phyloP scores from a whole-genome alignment of 495 filamentous ascomycete genomes.

The Neurospora tetrasperma region DNA sequence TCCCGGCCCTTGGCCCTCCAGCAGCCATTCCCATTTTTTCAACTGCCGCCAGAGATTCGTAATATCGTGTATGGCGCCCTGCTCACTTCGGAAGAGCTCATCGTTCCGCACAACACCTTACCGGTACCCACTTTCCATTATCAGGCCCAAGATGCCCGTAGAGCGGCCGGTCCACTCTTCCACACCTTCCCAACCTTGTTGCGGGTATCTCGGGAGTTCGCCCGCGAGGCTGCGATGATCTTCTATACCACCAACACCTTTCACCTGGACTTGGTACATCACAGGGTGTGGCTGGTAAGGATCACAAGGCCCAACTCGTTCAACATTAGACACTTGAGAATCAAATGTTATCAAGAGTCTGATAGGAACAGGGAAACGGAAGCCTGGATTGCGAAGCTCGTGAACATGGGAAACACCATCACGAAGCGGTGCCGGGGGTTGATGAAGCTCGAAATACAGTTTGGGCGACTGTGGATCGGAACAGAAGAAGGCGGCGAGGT shows the following conservation, averaged over 20 bases:
- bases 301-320: not conserved
- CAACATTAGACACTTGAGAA: not conserved
- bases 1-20: not conserved
- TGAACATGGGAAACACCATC: conserved; percentile 19
- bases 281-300: not conserved
- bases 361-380: conserved; percentile 31
- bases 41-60: conserved; percentile 2
- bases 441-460: not conserved
- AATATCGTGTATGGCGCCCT: not conserved
- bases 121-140: not conserved
- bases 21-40: not conserved
- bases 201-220: not conserved
- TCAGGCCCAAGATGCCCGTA: not conserved
- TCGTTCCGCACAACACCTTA: not conserved
- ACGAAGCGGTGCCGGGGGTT: not conserved
- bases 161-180: not conserved
- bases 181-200: not conserved
- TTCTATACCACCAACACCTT: not conserved
- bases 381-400: conserved; percentile 37
- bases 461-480: not conserved
- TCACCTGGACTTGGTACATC: not conserved
- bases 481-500: too few species aligned
- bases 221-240: not conserved
- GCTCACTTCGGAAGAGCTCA: not conserved
- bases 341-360: conserved; percentile 16